Evolutionary conservation across 495 filamentous ascomycete species (phyloP).

Genomic region (Saxophila tyrrhenica): DNA sequence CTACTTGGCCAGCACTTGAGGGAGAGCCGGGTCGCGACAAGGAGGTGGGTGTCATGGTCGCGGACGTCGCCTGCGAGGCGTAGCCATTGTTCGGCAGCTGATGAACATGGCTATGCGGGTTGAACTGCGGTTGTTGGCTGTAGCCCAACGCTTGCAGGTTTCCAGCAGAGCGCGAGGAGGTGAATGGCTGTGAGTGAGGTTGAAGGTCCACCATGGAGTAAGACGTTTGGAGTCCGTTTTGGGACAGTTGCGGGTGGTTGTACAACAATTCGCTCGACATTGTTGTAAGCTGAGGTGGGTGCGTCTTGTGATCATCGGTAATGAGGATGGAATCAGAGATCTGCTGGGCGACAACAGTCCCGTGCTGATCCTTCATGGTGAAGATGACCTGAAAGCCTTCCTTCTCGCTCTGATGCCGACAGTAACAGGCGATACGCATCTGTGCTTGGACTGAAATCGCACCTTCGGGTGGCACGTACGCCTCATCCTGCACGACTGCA

Average conservation of each 20-base stretch:
- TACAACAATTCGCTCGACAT: slow-evolving; percentile 2
- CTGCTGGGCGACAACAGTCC: slow-evolving; percentile 67
- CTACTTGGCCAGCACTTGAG: slow-evolving; percentile 38
- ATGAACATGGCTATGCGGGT: slow-evolving; percentile 15
- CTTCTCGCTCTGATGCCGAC: slow-evolving; percentile 86
- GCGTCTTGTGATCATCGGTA: slow-evolving; percentile 93
- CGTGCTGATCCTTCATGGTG: slow-evolving; percentile 70
- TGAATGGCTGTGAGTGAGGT: slow-evolving; percentile 7
- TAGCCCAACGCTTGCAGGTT: slow-evolving; percentile 15
- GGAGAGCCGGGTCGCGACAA: slow-evolving; percentile 66
- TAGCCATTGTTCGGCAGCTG: slow-evolving; percentile 16
- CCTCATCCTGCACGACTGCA: slow-evolving; percentile 8
- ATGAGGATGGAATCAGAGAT: slow-evolving; percentile 84
- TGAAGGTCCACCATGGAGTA: slow-evolving; percentile 15
- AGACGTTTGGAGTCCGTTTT: slow-evolving; percentile 8
- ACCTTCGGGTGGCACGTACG: slow-evolving; percentile 38
- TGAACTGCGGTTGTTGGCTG: slow-evolving; percentile 10
- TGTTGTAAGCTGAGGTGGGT: slow-evolving; percentile 22
- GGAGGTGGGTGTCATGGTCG: slow-evolving; percentile 47
- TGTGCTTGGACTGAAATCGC: slow-evolving; percentile 67
- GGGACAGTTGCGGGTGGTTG: neutral
- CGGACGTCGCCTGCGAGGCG: slow-evolving; percentile 36
- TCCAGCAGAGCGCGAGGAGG: slow-evolving; percentile 13
- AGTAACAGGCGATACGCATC: slow-evolving; percentile 97
- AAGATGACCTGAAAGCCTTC: slow-evolving; percentile 89